Percentiles rank a stretch among this genome's conserved stretches.
These are phyloP conservation scores for Alternaria ethzedia DNA, from an alignment of 2,329 filamentous ascomycete genomes.

Conservation along the genomic window DNA sequence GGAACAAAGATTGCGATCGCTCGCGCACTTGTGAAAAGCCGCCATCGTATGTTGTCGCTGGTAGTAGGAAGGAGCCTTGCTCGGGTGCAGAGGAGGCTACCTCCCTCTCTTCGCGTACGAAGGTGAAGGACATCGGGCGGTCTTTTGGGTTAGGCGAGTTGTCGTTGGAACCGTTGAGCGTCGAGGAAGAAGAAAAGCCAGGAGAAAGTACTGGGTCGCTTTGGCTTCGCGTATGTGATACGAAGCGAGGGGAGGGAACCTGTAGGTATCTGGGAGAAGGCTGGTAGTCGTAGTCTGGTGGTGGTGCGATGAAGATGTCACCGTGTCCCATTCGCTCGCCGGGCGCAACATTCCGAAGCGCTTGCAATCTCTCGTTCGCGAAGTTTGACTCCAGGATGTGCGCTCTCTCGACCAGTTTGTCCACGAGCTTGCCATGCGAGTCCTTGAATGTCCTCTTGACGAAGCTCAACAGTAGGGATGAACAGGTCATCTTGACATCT, in stretches of 20 bases:
- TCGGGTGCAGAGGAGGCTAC: constrained; percentile 20
- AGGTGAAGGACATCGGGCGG: constrained; percentile 20
- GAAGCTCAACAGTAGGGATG: constrained; percentile 75
- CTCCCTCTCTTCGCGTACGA: constrained; percentile 14
- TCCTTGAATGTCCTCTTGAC: constrained; percentile 84
- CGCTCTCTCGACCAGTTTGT: constrained; percentile 51
- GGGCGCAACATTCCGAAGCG: constrained; percentile 37
- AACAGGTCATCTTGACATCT: constrained; percentile 83
- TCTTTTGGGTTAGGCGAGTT: constrained; percentile 13
- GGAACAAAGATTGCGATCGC: constrained; percentile 20
- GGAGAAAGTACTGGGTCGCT: constrained; percentile 31
- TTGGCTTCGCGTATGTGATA: constrained; percentile 24
- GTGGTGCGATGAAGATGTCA: constrained; percentile 44
- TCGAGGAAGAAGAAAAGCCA: constrained; percentile 25
- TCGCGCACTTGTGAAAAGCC: constrained; percentile 12
- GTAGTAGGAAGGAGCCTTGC: constrained; percentile 23
- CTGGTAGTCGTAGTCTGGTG: constrained; percentile 43
- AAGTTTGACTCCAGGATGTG: constrained; percentile 43
- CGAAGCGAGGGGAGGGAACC: constrained; percentile 17
- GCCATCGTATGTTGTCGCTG: constrained; percentile 31
- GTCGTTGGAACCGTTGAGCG: constrained; percentile 18
- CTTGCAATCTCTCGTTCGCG: constrained; percentile 43
- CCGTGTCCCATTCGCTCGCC: constrained; percentile 42
- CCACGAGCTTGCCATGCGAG: constrained; percentile 73
- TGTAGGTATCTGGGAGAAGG: constrained; percentile 12